Evolutionary conservation across 441 rosid genomes (phyloP), one percentile per base, ranked within the genome.

Genomic region (Populus hybrid): DNA sequence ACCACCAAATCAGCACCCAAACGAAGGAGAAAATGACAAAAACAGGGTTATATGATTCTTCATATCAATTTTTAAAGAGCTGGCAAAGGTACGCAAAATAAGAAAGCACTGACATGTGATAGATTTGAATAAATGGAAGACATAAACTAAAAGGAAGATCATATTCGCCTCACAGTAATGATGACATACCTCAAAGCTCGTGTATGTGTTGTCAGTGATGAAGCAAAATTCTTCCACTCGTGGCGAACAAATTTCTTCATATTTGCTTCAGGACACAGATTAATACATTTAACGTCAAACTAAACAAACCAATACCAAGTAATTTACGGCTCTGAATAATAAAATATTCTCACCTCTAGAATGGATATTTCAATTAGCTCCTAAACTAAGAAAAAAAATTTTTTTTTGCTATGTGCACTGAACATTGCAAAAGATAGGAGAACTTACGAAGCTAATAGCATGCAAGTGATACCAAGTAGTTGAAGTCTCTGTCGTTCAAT

Each of bases 391-490:
- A 42, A 42, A 42, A 42, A 5, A 42, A 10, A 10, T 9, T 34
- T 2, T 38, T 8, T 38, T 38, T 42, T 14, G 16, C 18, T 4
- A 14, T 21, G 57, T 66, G 35, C 69, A 68, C 35, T 64, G 50
- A 79, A 75, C 61, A 61, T 59, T 36, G 73, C 30, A 14, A 35
- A 63, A 24, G 81, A 70, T 50, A 35, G 24, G 70, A 74, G 79
- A 61, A 84, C 99, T 91, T 91, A 95, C 99, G 98, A 91, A 81
- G 99, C 96, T 80, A 95, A 89, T 75, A 93, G 91, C 98, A 95
- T 89, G 95, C 97, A 93, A 77, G 95, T 81, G 79, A 91, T 93
- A 67, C 99, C 99, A 81, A 95, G 89, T 68, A 95, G 90, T 87
- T 95, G 99, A 74, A 95, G 98, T 78, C 88, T 89, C 40, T 91